These are phyloP conservation scores for Syncephalis fuscata DNA, from an alignment of 371 early-diverging fungal genomes.

Conservation along the genomic window DNA sequence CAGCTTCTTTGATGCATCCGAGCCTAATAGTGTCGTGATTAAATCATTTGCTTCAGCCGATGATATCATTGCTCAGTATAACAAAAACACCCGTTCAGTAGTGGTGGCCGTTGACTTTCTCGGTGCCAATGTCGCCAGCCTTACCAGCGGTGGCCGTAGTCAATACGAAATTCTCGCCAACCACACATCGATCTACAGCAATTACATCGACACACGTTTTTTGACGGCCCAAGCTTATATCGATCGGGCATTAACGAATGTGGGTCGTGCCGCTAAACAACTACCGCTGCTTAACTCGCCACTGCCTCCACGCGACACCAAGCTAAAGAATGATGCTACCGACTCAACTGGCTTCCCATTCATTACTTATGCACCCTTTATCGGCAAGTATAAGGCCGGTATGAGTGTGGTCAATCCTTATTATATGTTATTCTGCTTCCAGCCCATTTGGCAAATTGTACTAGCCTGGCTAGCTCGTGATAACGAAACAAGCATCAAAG, in stretches of 20 bases:
- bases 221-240: conserved; percentile 19
- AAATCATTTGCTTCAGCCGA: conserved; percentile 11
- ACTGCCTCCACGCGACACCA: conserved; percentile 9
- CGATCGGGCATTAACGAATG: conserved; percentile 20
- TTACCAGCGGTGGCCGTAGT: conserved; percentile 1
- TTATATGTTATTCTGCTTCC: conserved; percentile 19
- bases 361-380: conserved; percentile 13
- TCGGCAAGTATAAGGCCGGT: conserved; percentile 9
- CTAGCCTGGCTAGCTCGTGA: conserved; percentile 13
- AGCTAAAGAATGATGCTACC: conserved; percentile 3
- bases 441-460: conserved; percentile 13
- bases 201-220: conserved; percentile 10
- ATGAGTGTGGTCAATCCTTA: conserved; percentile 11
- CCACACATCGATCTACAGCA: conserved; percentile 8
- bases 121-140: conserved; percentile 2
- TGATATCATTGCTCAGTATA: conserved; percentile 11
- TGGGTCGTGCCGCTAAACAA: conserved; percentile 13
- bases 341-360: conserved; percentile 11
- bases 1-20: conserved; percentile 15
- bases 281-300: conserved; percentile 17
- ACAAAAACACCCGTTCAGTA: conserved; percentile 12
- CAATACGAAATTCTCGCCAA: conserved; percentile 17
- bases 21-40: conserved; percentile 10
- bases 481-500: conserved; percentile 11
- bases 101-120: conserved; percentile 19